A percentile compares a stretch with the other conserved stretches of the same genome.
These are phyloP conservation scores for sorghum (Sorghum bicolor) DNA, from an alignment of 176 grass and related monocot genomes.

Conservation along the genomic window Sorghum_bicolor_NCBIv3 NC_012872.2:65240501-65241000, in stretches of 20 bases:
- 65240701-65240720: slow-evolving; percentile 74
- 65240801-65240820: background rate
- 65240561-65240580: slow-evolving; percentile 77
- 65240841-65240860: slow-evolving; percentile 18
- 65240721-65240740: slow-evolving; percentile 94
- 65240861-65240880: slow-evolving; percentile 8
- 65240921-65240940: slow-evolving; percentile 70
- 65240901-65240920: slow-evolving; percentile 90
- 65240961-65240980: slow-evolving; percentile 95
- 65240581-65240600: slow-evolving; percentile 79
- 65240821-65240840: background rate
- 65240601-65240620: slow-evolving; percentile 74
- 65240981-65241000: slow-evolving; percentile 96
- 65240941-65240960: slow-evolving; percentile 88
- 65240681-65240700: slow-evolving; percentile 72
- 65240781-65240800: background rate
- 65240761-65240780: slow-evolving; percentile 41
- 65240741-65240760: slow-evolving; percentile 98
- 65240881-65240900: slow-evolving; percentile 18
- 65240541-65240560: slow-evolving; percentile 84
- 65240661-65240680: slow-evolving; percentile 82
- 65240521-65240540: slow-evolving; percentile 58
- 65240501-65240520: slow-evolving; percentile 21
- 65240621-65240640: slow-evolving; percentile 61
- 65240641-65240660: slow-evolving; percentile 95